Evolutionary conservation across 129 eudicot genomes (phyloP).

Genomic region (Tagetes patula): DNA sequence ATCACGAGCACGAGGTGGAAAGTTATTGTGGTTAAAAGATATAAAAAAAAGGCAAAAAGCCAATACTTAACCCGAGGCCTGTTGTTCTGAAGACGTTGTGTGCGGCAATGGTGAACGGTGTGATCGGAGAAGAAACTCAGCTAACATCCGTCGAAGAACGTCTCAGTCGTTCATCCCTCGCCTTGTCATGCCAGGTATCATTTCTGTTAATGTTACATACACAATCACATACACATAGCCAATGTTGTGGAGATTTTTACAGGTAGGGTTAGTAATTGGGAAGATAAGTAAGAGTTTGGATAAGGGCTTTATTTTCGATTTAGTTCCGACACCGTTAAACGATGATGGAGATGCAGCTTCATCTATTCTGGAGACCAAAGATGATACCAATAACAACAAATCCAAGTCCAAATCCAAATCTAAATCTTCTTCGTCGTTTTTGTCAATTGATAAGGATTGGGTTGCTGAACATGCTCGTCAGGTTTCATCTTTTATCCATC

Average conservation of each 20-base stretch:
- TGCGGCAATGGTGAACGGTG: conserved; percentile 62
- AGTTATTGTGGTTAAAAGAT: too few relatives aligned
- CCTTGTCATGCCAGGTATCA: background rate
- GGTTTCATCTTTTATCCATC: conserved; percentile 33
- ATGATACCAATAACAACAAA: conserved; percentile 47
- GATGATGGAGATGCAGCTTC: conserved; percentile 70
- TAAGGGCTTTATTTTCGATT: conserved; percentile 62
- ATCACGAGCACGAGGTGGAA: too few relatives aligned
- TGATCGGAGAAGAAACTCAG: conserved; percentile 73
- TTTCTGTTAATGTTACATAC: background rate
- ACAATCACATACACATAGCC: background rate
- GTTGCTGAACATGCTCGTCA: conserved; percentile 93
- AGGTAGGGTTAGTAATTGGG: conserved; percentile 88
- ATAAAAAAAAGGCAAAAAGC: too few relatives aligned
- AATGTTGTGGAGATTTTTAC: background rate
- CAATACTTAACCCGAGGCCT: too few relatives aligned
- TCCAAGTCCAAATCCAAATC: conserved; percentile 42
- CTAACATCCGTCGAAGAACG: conserved; percentile 70
- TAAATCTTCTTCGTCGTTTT: conserved; percentile 34
- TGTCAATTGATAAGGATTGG: conserved; percentile 80
- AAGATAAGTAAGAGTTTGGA: conserved; percentile 56
- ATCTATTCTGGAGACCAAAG: conserved; percentile 42
- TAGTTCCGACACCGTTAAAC: conserved; percentile 75
- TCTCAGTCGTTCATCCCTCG: conserved; percentile 48
- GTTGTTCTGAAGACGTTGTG: too few relatives aligned